Conservation (phyloP, 148 eudicot genomes). For the Camellia sinensis region DNA sequence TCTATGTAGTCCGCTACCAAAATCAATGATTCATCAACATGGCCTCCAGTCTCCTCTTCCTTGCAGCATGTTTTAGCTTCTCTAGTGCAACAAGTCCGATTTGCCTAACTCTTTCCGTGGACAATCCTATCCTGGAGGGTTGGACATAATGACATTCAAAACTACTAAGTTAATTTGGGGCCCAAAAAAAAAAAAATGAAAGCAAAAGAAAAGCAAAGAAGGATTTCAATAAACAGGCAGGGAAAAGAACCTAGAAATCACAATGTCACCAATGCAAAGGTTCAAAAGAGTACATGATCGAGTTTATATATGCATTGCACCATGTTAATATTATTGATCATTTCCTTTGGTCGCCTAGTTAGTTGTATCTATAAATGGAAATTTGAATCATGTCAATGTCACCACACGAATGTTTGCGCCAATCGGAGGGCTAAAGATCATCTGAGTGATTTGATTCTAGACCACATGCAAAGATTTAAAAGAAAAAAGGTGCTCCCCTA, state of each 20-base stretch:
- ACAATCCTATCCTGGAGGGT: slow-evolving; percentile 76
- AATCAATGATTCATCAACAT: slow-evolving; percentile 61
- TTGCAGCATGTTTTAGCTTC: slow-evolving; percentile 87
- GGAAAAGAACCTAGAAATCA: neutral
- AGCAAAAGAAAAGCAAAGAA: neutral
- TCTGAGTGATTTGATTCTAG: neutral
- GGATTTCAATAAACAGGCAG: neutral
- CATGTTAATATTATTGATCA: neutral
- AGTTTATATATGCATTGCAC: neutral
- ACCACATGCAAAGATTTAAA: neutral
- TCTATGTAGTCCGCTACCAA: slow-evolving; percentile 2
- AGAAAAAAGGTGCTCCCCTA: neutral
- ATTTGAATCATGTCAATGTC: neutral
- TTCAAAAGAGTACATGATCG: neutral
- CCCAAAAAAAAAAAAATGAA: neutral
- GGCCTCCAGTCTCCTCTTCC: slow-evolving; percentile 67
- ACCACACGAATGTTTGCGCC: neutral
- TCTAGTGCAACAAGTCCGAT: slow-evolving; percentile 83
- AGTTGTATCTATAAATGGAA: neutral
- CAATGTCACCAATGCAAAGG: neutral
- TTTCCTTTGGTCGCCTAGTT: neutral
- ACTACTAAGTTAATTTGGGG: neutral
- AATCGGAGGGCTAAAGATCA: neutral
- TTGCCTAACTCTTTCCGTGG: slow-evolving; percentile 90
- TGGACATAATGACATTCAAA: neutral